Percentiles rank a stretch among this genome's conserved stretches.
phyloP scores from a whole-genome alignment of 2,329 filamentous ascomycete genomes.

The Fonsecaea pugnacius region DNA sequence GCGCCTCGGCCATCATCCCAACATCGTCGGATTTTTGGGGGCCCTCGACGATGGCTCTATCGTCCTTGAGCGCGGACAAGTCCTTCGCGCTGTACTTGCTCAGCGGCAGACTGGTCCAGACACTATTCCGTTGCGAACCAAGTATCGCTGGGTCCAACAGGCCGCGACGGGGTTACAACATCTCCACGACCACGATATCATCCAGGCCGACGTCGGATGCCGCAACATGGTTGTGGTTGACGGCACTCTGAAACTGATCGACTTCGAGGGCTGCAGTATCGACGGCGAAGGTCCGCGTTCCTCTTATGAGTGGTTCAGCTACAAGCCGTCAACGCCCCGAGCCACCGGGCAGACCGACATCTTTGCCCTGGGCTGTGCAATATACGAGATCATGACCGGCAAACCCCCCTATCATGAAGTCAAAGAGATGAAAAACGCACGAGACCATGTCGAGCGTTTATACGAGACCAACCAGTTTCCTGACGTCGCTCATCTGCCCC shows the following conservation, averaged over 20 bases:
- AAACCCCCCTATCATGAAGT: neutral
- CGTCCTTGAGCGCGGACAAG: constrained; percentile 23
- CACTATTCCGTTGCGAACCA: constrained; percentile 16
- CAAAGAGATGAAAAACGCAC: constrained; percentile 12
- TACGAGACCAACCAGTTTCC: constrained; percentile 13
- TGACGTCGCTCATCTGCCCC: constrained; percentile 15
- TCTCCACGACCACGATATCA: constrained; percentile 27
- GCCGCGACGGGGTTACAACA: constrained; percentile 30
- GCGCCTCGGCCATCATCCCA: constrained; percentile 20
- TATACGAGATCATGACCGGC: constrained; percentile 34
- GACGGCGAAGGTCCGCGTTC: constrained; percentile 17
- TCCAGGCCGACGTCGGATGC: constrained; percentile 33
- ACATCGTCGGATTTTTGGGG: constrained; percentile 18
- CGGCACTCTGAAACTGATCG: constrained; percentile 18
- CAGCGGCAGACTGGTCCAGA: constrained; percentile 1
- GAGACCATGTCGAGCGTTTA: constrained; percentile 11
- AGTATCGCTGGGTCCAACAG: constrained; percentile 35
- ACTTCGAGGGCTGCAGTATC: constrained; percentile 23
- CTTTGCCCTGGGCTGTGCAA: constrained; percentile 36
- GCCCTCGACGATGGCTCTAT: constrained; percentile 18
- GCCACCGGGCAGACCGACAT: constrained; percentile 33
- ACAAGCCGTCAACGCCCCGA: constrained; percentile 32
- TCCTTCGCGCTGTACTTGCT: constrained; percentile 8
- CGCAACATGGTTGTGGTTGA: constrained; percentile 21
- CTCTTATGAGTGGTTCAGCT: constrained; percentile 31